Evolutionary conservation across 306 rosid genomes (phyloP).

Genomic region (Acacia melanoxylon): DNA sequence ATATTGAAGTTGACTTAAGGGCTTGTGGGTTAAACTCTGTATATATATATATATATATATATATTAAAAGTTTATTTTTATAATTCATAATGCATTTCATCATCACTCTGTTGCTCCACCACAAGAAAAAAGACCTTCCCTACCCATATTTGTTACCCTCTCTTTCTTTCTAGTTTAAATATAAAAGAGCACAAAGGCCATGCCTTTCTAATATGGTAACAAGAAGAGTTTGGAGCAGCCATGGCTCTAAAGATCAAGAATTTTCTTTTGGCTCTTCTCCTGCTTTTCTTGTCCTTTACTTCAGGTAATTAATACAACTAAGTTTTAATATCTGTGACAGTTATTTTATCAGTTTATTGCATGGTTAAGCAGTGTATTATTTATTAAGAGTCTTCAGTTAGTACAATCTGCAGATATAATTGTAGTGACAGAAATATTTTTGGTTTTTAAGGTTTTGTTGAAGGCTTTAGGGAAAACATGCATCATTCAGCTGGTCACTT

Average conservation of each 20-base stretch:
- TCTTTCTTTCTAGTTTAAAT: not conserved
- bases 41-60: not conserved
- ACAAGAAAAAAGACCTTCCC: constrained; percentile 32
- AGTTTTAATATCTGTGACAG: not conserved
- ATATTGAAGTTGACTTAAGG: constrained; percentile 64
- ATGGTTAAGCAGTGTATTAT: not conserved
- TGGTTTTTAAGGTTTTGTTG: constrained; percentile 40
- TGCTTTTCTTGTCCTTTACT: constrained; percentile 52
- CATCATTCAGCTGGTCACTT: constrained; percentile 33
- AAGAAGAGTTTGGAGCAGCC: constrained; percentile 1
- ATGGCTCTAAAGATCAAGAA: constrained; percentile 56
- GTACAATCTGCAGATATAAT: not conserved
- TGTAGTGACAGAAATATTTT: not conserved
- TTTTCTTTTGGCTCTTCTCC: constrained; percentile 43
- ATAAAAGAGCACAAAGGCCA: constrained; percentile 41
- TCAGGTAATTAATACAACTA: constrained; percentile 41
- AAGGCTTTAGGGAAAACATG: constrained; percentile 54
- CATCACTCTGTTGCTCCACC: constrained; percentile 62
- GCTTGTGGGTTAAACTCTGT: constrained; percentile 39
- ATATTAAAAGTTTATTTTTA: constrained; percentile 24
- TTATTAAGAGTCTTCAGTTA: not conserved
- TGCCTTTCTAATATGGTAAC: constrained; percentile 8
- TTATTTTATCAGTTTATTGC: not conserved
- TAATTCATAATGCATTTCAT: constrained; percentile 51
- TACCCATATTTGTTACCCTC: constrained; percentile 24